Evolutionary conservation across 2,329 filamentous ascomycete genomes (phyloP).

Genomic region (Diplodia corticola): DNA sequence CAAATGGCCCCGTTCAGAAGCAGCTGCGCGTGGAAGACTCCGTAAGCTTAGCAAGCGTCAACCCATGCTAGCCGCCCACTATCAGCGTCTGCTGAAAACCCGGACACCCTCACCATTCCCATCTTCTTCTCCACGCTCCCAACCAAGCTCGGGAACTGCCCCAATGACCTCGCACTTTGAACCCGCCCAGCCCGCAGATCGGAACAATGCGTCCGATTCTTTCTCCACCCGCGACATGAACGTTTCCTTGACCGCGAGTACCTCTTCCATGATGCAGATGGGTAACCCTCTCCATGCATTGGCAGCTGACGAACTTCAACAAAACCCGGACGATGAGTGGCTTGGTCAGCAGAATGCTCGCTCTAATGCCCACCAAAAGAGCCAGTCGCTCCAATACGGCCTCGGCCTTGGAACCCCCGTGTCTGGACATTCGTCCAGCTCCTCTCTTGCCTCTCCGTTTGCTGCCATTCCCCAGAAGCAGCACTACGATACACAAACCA

Average conservation of each 20-base stretch:
- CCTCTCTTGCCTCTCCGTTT: constrained; percentile 48
- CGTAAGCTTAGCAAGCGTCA: constrained; percentile 62
- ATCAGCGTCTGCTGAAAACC: constrained; percentile 61
- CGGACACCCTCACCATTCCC: constrained; percentile 61
- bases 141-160: not conserved
- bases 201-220: constrained; percentile 17
- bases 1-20: constrained; percentile 59
- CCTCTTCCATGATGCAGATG: constrained; percentile 54
- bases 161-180: constrained; percentile 14
- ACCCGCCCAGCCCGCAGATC: constrained; percentile 1
- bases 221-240: constrained; percentile 54
- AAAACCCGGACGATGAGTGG: constrained; percentile 42
- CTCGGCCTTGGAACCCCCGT: constrained; percentile 40
- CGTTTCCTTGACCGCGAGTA: constrained; percentile 53
- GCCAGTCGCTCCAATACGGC: constrained; percentile 51
- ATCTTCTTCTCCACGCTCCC: constrained; percentile 39
- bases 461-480: not conserved
- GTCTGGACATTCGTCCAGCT: constrained; percentile 11
- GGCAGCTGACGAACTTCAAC: constrained; percentile 38
- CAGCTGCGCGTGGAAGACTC: constrained; percentile 59
- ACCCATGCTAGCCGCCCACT: constrained; percentile 63
- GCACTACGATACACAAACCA: constrained; percentile 3
- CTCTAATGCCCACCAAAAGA: constrained; percentile 54
- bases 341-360: constrained; percentile 41
- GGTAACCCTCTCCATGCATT: constrained; percentile 51